Base-by-base conservation (phyloP, 2,329 filamentous ascomycete genomes). In the Beauveria bassiana region DNA sequence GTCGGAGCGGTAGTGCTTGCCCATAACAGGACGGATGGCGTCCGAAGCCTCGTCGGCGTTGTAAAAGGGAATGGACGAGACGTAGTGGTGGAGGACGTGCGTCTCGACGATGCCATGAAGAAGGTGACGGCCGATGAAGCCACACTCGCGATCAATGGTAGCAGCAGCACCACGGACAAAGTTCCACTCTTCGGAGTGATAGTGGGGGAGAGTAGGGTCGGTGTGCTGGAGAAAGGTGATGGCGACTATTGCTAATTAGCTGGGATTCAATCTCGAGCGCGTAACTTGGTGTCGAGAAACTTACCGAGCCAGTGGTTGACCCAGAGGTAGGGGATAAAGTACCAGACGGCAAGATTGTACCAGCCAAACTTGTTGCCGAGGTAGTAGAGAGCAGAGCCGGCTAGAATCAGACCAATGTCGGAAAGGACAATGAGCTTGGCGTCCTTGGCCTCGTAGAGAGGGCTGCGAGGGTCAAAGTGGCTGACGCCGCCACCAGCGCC, bases 181-280 rank as follows among this genome's bases (percentile, higher is more conserved):
- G 79, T 89, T 96, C 93, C 93, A 98, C 70, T 89, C 85, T 65
- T 89, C 83, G 64, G 86, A 84, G 61, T 87, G 85, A 83, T 98
- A 98, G 83, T 98, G 93, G 64, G 93, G 93, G 51, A 98, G 89
- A 47, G 89, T 86, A 53, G 93, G 93, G 75, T 98, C 93, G 72
- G 93, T 97, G 85, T 98, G 93, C 79, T 98, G 93, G 65, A 98
- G 86, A 84, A 87, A 98, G 68, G 93, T 98, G 76, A 98, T 98
- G 74, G 93, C 93, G 68, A 98, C 93, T 93, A 28, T 38, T 9
- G 18, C 16, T 14, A 18, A 24, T 31, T 59, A 59, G 57, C 26
- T 5, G 18, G 60, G 74, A 14, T 70, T 70, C 71, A 70, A 61
- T 67, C 66, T 62, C 34, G 51, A n/a, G 7, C 18, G 6, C 14